A percentile compares a stretch with the other conserved stretches of the same genome.
phyloP scores from a whole-genome alignment of 352 stramenopile species.

The Phytophthora constricta region DNA sequence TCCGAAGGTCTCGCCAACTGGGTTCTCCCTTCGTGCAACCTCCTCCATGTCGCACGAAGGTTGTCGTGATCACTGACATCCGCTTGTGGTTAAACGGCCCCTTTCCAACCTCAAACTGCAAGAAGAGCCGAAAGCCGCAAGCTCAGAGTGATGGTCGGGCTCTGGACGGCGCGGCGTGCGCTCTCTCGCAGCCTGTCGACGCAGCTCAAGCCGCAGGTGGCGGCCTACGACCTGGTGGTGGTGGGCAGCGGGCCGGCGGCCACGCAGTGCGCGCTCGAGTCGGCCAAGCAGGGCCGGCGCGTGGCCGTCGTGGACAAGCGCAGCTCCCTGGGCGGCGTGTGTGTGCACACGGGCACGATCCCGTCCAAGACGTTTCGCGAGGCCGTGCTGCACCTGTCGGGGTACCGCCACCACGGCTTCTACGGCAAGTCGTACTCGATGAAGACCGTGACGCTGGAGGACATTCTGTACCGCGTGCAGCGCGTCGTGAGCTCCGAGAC shows the following conservation, averaged over 20 bases:
- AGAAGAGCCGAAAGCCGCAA: slow-evolving; percentile 8
- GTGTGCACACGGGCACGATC: slow-evolving; percentile 88
- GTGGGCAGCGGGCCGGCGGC: slow-evolving; percentile 88
- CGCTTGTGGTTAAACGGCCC: not conserved
- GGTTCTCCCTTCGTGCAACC: no score
- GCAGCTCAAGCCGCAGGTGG: slow-evolving; percentile 47
- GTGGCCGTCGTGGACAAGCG: slow-evolving; percentile 85
- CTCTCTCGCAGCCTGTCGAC: slow-evolving; percentile 17
- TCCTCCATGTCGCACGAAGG: no score
- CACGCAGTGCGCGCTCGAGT: slow-evolving; percentile 89
- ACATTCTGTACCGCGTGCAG: slow-evolving; percentile 85
- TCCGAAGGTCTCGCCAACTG: no score
- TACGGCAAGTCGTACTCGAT: slow-evolving; percentile 89
- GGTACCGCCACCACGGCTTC: slow-evolving; percentile 90
- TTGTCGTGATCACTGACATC: no score
- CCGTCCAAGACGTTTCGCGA: slow-evolving; percentile 92
- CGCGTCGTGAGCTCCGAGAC: slow-evolving; percentile 78
- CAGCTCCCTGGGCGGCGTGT: slow-evolving; percentile 69
- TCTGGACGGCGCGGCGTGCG: slow-evolving; percentile 21
- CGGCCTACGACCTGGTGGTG: slow-evolving; percentile 86
- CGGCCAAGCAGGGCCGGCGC: slow-evolving; percentile 79
- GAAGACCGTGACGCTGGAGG: slow-evolving; percentile 84
- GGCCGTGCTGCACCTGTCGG: slow-evolving; percentile 89
- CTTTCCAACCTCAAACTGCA: slow-evolving; percentile 5
- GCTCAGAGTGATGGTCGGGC: slow-evolving; percentile 18